phyloP scores from a whole-genome alignment of 129 eudicot genomes.

The Glebionis coronaria region DNA sequence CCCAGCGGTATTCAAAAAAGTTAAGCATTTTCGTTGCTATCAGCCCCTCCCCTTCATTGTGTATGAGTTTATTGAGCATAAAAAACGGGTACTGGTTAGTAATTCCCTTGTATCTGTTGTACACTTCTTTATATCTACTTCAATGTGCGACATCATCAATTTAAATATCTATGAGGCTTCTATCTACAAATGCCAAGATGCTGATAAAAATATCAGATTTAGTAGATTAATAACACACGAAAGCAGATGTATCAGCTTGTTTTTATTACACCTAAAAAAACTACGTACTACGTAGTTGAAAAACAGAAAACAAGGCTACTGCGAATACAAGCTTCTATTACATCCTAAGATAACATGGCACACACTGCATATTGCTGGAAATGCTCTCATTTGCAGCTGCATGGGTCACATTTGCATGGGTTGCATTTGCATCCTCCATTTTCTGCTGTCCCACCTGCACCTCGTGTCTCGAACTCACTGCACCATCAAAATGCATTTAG shows the following conservation, averaged over 20 bases:
- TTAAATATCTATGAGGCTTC: not conserved
- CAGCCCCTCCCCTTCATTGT: too few species aligned
- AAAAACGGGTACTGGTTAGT: not conserved
- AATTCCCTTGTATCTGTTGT: not conserved
- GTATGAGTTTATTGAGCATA: not conserved
- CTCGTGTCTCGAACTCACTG: constrained; percentile 6
- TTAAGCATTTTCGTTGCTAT: constrained; percentile 26
- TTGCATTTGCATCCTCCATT: constrained; percentile 11
- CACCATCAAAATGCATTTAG: not conserved
- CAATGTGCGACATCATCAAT: not conserved
- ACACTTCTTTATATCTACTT: not conserved
- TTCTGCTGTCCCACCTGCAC: not conserved
- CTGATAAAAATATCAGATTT: too few species aligned
- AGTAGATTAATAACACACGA: constrained; percentile 4
- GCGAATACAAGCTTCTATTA: not conserved
- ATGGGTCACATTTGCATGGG: constrained; percentile 12
- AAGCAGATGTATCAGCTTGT: constrained; percentile 2
- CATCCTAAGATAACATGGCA: not conserved
- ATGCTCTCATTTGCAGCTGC: constrained; percentile 5
- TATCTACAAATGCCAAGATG: not conserved
- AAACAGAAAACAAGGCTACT: not conserved
- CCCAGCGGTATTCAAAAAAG: constrained; percentile 67
- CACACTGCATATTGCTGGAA: not conserved
- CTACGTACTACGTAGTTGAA: not conserved
- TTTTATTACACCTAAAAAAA: not conserved